phyloP scores from a whole-genome alignment of 345 rosid genomes.

The Aquilaria yunnanensis region DNA sequence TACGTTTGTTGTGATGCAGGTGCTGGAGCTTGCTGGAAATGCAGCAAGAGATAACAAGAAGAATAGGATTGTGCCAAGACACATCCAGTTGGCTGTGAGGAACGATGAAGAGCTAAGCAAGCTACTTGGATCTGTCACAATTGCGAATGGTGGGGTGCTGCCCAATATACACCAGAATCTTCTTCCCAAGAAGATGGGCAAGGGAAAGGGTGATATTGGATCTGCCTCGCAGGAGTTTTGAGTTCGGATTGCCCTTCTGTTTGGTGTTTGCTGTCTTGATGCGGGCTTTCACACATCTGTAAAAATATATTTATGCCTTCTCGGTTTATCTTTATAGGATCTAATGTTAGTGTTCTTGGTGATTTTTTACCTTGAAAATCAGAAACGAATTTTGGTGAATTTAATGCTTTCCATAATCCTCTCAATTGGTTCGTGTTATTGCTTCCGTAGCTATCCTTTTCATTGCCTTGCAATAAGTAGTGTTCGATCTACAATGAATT shows the following conservation, averaged over 20 bases:
- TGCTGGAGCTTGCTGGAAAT: conserved; percentile 71
- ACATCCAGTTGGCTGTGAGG: conserved; percentile 73
- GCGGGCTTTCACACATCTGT: neutral
- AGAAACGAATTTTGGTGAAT: too few species aligned
- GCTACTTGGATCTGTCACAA: conserved; percentile 61
- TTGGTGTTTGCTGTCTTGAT: neutral
- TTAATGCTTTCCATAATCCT: too few species aligned
- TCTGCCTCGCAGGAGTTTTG: conserved; percentile 73
- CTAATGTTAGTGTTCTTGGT: too few species aligned
- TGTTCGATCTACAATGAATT: too few species aligned
- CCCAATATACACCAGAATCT: conserved; percentile 68
- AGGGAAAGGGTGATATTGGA: conserved; percentile 53
- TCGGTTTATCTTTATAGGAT: too few species aligned
- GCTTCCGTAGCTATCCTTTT: too few species aligned
- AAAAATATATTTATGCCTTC: neutral
- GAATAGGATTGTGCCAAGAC: conserved; percentile 66
- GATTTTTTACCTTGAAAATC: too few species aligned
- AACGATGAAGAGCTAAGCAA: conserved; percentile 73
- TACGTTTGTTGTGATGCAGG: conserved; percentile 15
- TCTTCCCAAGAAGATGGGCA: conserved; percentile 50
- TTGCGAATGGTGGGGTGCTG: conserved; percentile 72
- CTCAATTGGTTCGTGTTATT: too few species aligned
- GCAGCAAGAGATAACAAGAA: conserved; percentile 80
- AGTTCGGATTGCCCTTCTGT: neutral
- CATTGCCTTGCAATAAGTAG: too few species aligned